Conservation (phyloP, 257 asterid genomes). For the Nicotiana obtusifolia region DNA sequence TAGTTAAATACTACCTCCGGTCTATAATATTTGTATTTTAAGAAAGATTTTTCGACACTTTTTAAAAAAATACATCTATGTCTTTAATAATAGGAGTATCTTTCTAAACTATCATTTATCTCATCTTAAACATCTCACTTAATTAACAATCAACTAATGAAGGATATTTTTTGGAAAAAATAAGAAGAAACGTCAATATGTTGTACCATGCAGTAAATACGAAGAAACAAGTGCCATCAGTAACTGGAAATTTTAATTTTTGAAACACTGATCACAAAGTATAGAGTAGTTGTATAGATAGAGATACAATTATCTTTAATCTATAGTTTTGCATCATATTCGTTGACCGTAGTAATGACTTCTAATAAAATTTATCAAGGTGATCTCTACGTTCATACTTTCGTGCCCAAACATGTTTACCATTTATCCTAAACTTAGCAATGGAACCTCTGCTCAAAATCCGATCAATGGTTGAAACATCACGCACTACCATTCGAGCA, state of each 20-base stretch:
- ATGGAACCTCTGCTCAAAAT: not conserved
- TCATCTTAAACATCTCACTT: not conserved
- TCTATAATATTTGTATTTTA: too few relatives aligned
- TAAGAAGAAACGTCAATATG: too few relatives aligned
- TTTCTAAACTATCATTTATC: not conserved
- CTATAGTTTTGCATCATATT: not conserved
- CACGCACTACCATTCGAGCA: not conserved
- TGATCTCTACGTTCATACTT: conserved; percentile 3
- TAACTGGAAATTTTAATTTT: not conserved
- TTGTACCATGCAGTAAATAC: too few relatives aligned
- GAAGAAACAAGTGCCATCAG: not conserved
- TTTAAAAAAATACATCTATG: too few relatives aligned
- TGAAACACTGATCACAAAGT: not conserved
- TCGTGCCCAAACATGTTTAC: conserved; percentile 11
- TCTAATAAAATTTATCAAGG: not conserved
- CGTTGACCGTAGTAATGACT: not conserved
- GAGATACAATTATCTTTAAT: not conserved
- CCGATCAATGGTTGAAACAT: not conserved
- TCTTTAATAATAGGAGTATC: too few relatives aligned
- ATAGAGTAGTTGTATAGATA: not conserved
- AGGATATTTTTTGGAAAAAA: not conserved
- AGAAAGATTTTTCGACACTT: too few relatives aligned
- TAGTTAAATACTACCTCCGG: too few relatives aligned
- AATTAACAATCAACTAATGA: not conserved
- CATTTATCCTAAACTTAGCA: not conserved